These are phyloP conservation scores for Geotrichum aggregatum DNA, from an alignment of 1,139 yeast genomes.

Conservation along the genomic window DNA sequence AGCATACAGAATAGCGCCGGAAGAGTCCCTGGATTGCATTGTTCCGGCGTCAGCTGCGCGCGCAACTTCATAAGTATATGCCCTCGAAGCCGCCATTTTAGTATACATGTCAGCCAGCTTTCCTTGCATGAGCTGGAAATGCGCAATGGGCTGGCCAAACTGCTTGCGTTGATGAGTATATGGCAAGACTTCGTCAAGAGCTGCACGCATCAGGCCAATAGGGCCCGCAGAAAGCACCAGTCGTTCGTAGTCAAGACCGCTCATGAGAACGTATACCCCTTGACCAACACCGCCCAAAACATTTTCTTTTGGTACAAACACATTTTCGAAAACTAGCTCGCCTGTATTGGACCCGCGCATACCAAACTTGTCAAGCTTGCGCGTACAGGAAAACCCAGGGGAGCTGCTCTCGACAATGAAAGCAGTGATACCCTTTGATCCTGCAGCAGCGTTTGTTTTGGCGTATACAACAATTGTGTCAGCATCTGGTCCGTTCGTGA, in stretches of 20 bases:
- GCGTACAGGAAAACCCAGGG: slow-evolving; percentile 35
- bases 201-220: slow-evolving; percentile 37
- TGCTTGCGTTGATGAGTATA: slow-evolving; percentile 37
- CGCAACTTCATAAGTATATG: slow-evolving; percentile 34
- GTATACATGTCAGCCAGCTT: slow-evolving; percentile 39
- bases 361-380: slow-evolving; percentile 38
- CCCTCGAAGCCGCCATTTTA: slow-evolving; percentile 35
- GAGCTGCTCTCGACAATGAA: slow-evolving; percentile 35
- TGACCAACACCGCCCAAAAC: slow-evolving; percentile 33
- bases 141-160: slow-evolving; percentile 37
- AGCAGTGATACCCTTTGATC: slow-evolving; percentile 37
- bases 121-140: slow-evolving; percentile 37
- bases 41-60: slow-evolving; percentile 33
- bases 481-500: slow-evolving; percentile 40
- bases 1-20: slow-evolving; percentile 37
- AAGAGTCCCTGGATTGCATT: slow-evolving; percentile 35
- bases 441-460: slow-evolving; percentile 37
- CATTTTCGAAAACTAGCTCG: slow-evolving; percentile 36
- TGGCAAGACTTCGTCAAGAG: slow-evolving; percentile 37
- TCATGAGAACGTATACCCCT: slow-evolving; percentile 38
- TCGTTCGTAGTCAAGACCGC: slow-evolving; percentile 36
- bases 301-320: slow-evolving; percentile 37
- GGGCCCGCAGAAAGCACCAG: slow-evolving; percentile 39
- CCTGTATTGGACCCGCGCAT: slow-evolving; percentile 40
- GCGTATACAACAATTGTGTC: slow-evolving; percentile 37